Evolutionary conservation across 257 asterid species (phyloP).

Genomic region (Capsicum baccatum): DNA sequence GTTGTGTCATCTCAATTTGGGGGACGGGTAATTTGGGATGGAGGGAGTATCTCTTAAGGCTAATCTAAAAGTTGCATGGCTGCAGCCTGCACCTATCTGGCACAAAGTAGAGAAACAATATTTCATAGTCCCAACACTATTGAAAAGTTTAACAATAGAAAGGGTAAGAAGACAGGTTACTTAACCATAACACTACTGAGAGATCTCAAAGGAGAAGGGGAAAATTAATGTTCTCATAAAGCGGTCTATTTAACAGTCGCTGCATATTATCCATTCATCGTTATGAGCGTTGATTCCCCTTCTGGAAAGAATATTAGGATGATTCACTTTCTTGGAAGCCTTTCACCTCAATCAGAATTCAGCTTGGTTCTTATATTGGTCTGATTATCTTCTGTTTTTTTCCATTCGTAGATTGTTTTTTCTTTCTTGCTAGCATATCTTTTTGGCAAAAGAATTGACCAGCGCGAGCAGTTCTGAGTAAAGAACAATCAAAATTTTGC

Average conservation of each 20-base stretch:
- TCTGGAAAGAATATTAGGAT: not conserved
- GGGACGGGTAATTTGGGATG: too few species aligned
- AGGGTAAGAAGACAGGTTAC: not conserved
- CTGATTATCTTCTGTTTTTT: not conserved
- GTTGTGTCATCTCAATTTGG: too few species aligned
- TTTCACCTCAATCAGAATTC: constrained; percentile 2
- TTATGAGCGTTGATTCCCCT: not conserved
- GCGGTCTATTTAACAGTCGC: not conserved
- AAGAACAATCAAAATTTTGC: not conserved
- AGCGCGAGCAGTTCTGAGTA: not conserved
- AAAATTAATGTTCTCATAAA: not conserved
- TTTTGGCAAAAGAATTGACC: not conserved
- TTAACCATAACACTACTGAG: not conserved
- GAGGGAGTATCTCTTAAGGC: not conserved
- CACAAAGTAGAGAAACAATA: not conserved
- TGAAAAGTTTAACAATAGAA: not conserved
- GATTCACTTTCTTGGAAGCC: constrained; percentile 1
- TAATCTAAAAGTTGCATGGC: not conserved
- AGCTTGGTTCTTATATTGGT: not conserved
- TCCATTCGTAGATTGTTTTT: not conserved
- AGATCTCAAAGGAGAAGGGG: not conserved
- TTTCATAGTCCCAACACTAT: not conserved
- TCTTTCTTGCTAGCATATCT: not conserved
- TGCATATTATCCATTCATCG: not conserved
- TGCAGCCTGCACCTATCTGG: not conserved